Conservation (phyloP, 1,284 basidiomycete genomes). For the Microstroma glucosiphilum region DNA sequence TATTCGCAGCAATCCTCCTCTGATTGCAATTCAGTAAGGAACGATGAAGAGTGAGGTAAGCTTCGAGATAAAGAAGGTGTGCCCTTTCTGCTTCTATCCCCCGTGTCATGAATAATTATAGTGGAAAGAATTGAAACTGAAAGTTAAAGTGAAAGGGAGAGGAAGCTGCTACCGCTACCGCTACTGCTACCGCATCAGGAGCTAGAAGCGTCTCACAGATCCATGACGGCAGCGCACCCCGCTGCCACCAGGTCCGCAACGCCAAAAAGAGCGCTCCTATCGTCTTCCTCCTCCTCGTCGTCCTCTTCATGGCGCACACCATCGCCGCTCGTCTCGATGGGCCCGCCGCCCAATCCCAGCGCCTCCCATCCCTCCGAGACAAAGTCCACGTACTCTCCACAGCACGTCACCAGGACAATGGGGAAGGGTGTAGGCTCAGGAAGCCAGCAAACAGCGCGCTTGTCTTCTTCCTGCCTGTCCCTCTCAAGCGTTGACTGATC, state of each 20-base stretch:
- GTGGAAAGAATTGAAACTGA: too few relatives aligned
- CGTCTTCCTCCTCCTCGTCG: neutral
- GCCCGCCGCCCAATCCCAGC: constrained; percentile 14
- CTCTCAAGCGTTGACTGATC: neutral
- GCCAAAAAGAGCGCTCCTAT: constrained; percentile 9
- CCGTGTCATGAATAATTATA: too few relatives aligned
- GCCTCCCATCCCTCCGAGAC: constrained; percentile 23
- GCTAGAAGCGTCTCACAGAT: constrained; percentile 7
- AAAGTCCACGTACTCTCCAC: constrained; percentile 12
- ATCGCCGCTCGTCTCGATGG: neutral
- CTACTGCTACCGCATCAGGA: too few relatives aligned
- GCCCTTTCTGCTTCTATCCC: too few relatives aligned
- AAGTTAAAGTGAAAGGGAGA: constrained; percentile 6
- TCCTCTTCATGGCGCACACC: neutral
- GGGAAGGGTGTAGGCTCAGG: constrained; percentile 17
- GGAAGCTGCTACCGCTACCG: constrained; percentile 4
- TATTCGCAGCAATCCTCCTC: too few relatives aligned
- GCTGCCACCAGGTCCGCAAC: constrained; percentile 21
- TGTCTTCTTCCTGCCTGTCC: too few relatives aligned
- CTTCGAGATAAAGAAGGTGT: too few relatives aligned
- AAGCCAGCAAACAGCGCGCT: neutral
- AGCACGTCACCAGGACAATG: constrained; percentile 15
- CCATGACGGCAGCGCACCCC: constrained; percentile 22
- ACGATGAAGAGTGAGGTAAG: too few relatives aligned
- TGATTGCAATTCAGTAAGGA: too few relatives aligned